Evolutionary conservation across 257 asterid genomes (phyloP).

Genomic region (Anisodus tanguticus): DNA sequence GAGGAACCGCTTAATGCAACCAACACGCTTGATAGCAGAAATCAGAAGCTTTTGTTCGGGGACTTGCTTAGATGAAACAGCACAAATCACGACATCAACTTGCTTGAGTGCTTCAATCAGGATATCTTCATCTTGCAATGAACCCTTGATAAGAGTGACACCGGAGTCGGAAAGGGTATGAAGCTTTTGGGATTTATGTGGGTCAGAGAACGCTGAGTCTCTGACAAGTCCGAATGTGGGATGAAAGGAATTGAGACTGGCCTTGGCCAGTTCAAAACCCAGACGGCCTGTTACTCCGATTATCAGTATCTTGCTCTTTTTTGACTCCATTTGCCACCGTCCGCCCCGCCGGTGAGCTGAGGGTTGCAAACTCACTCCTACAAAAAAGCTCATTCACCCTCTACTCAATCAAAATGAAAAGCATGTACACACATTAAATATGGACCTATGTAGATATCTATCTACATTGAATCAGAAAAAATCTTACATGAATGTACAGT

Average conservation of each 20-base stretch:
- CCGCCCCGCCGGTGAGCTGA: neutral
- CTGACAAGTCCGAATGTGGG: constrained; percentile 85
- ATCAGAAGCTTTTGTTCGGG: constrained; percentile 76
- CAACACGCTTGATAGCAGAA: constrained; percentile 69
- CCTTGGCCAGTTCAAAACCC: constrained; percentile 81
- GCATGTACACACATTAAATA: too few relatives aligned
- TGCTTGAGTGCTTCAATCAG: constrained; percentile 61
- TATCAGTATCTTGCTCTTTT: constrained; percentile 66
- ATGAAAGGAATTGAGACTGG: constrained; percentile 68
- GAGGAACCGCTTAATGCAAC: constrained; percentile 86
- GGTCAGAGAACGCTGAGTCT: constrained; percentile 72
- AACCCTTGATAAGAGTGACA: constrained; percentile 68
- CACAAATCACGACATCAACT: constrained; percentile 86
- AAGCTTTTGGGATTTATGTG: constrained; percentile 57
- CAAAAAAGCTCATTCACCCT: too few relatives aligned
- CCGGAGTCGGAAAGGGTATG: constrained; percentile 59
- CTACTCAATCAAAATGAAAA: too few relatives aligned
- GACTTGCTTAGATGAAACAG: constrained; percentile 70
- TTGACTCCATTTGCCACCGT: constrained; percentile 20
- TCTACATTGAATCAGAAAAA: too few relatives aligned
- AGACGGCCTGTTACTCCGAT: constrained; percentile 84
- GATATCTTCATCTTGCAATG: constrained; percentile 71
- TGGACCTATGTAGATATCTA: too few relatives aligned
- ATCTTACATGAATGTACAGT: too few relatives aligned
- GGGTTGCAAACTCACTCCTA: neutral